Conservation (phyloP, 495 filamentous ascomycete genomes). For the Trypethelium eluteriae region DNA sequence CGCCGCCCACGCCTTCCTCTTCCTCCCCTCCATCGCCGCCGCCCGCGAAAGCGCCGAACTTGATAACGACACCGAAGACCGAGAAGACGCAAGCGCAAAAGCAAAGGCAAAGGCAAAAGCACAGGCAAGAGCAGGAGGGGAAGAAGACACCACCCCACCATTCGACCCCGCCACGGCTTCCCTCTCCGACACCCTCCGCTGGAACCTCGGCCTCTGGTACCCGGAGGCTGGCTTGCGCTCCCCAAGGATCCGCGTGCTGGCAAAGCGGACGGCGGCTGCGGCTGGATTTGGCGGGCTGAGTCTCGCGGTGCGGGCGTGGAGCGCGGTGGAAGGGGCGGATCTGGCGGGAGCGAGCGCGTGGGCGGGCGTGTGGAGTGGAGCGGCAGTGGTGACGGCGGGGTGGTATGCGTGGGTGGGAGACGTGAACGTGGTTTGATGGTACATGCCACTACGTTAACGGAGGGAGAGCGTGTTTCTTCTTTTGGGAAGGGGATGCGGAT, state of each 20-base stretch:
- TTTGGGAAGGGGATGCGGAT: no score
- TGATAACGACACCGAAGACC: no score
- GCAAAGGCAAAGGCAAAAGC: no score
- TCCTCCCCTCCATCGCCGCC: conserved; percentile 49
- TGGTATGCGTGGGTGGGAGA: conserved; percentile 54
- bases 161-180: conserved; percentile 50
- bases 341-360: conserved; percentile 59
- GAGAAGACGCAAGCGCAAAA: no score
- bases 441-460: no score
- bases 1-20: conserved; percentile 65
- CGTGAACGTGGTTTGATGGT: conserved; percentile 26
- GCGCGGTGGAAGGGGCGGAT: conserved; percentile 60
- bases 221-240: conserved; percentile 41
- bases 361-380: conserved; percentile 61
- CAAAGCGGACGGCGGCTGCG: conserved; percentile 55
- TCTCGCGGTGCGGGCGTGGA: conserved; percentile 56
- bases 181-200: conserved; percentile 52
- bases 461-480: no score
- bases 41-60: neutral
- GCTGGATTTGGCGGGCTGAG: conserved; percentile 49
- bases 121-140: no score
- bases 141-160: conserved; percentile 28
- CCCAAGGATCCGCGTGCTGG: conserved; percentile 55
- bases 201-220: conserved; percentile 44
- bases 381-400: conserved; percentile 50